Evolutionary conservation across 2,329 filamentous ascomycete genomes (phyloP), one percentile per base, ranked within the genome.

Genomic region (Atkinsonella hypoxylon): DNA sequence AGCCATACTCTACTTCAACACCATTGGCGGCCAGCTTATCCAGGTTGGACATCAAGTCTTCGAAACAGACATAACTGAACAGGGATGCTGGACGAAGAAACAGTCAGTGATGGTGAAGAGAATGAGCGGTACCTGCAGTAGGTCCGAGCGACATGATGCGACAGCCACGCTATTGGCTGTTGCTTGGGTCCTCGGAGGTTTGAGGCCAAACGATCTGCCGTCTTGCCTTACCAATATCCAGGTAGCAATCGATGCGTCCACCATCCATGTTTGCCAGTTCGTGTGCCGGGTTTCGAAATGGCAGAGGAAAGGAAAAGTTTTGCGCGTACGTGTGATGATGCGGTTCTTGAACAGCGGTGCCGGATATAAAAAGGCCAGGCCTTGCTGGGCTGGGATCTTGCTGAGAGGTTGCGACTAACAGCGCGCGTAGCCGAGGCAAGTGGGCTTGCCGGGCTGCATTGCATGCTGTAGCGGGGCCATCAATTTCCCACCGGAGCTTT

Each of bases 1-100:
- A 2, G 20, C 5, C 80, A 58, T 68, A 87, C 85, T 88, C 81
- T 32, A 89, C 67, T 36, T 81, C 70, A 6, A 89, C 74, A 32
- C 72, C 71, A 63, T 87, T 71, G 10, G 74, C 72, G 46, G 70
- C 67, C 2, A 89, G 72, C 2, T 73, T 62, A 0, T 71, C 65
- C 41, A 75, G 64, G 56, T 83, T 82, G 48, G 70, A 72, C 32
- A 75, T 68, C 22, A 89, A 67, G 59, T 87, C 76, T 0, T 72
- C 61, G 47, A 86, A 71, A 18, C 70, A 68, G 15, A 80, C 59
- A 57, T 79, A 82, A 66, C 76, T 79, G 58, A 76, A 82, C 45
- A 77, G 67, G 22, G 86, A 89, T 50, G 82, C 85, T 89, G 40
- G 7, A n/a, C 12, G 13, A 39, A 18, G 18, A 10, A 31, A 17